Evolutionary conservation across 2,329 filamentous ascomycete genomes (phyloP), one percentile per base, ranked within the genome.

Genomic region (Fusarium secorum): DNA sequence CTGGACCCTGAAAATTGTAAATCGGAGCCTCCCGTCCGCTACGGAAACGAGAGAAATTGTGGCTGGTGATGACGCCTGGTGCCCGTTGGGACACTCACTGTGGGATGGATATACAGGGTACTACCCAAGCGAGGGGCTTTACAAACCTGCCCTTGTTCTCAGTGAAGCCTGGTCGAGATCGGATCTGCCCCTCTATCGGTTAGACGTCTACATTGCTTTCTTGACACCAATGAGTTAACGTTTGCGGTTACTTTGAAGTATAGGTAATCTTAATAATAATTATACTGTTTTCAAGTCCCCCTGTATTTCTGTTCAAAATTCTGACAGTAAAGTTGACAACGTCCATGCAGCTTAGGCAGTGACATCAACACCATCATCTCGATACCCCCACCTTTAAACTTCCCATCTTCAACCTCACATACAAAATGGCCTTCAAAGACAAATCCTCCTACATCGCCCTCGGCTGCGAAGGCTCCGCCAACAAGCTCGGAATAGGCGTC

Each of bases 401-500:
- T 51, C 39, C 38, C 48, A 63, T 57, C 64, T 42, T 44, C 39
- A 68, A 64, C 52, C 39, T 51, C 58, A 62, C 20, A 22, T 39
- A 60, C 36, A 66, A 60, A 66, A 73, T 74, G 70, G 61, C 68
- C 28, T 76, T 74, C 51, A 77, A 78, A 73, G 61, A 77, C 72
- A 76, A 81, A 77, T 66, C 78, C 67, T 74, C 83, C 62, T 85
- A 85, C 77, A 85, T 89, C 70, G 85, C 87, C 74, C 82, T 90
- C 70, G 88, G 88, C 71, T 88, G 86, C 79, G 96, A 99, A 85
- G 95, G 96, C 80, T 97, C 94, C 62, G 96, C 96, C 82, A 99
- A 99, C 86, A 99, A 99, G 83, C 90, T 99, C 56, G 96, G 95
- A 74, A 91, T 98, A 64, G 96, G 96, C 77, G 86, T 99, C 64